These are phyloP conservation scores for Kodamaea sp. DNA, from an alignment of 1,139 yeast genomes.

Conservation along the genomic window DNA sequence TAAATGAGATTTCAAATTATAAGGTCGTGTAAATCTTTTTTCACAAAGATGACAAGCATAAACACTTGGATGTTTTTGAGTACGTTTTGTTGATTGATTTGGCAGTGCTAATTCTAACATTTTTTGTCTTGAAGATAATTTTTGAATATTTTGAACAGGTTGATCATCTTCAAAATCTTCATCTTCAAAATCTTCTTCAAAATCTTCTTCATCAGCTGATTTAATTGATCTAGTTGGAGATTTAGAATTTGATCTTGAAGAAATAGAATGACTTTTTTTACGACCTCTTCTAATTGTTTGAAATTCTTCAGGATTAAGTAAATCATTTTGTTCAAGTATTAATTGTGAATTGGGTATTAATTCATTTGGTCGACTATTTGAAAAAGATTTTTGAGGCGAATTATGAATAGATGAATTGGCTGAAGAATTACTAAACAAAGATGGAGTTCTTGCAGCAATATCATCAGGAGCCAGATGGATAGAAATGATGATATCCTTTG, in stretches of 20 bases:
- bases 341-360: conserved; percentile 19
- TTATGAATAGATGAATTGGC: conserved; percentile 29
- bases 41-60: conserved; percentile 84
- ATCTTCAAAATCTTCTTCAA: conserved; percentile 12
- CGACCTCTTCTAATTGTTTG: conserved; percentile 33
- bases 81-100: conserved; percentile 46
- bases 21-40: conserved; percentile 85
- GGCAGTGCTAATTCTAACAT: conserved; percentile 62
- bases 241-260: conserved; percentile 13
- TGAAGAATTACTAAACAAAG: conserved; percentile 42
- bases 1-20: conserved; percentile 85
- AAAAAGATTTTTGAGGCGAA: conserved; percentile 14
- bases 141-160: conserved; percentile 3
- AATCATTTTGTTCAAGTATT: conserved; percentile 6
- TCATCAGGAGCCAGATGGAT: conserved; percentile 35
- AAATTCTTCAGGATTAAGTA: conserved; percentile 36
- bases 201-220: conserved; percentile 11
- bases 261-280: conserved; percentile 26
- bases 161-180: conserved; percentile 9
- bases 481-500: conserved; percentile 24
- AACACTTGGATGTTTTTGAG: conserved; percentile 74
- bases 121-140: conserved; percentile 47
- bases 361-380: conserved; percentile 5
- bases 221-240: conserved; percentile 13
- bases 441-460: conserved; percentile 39